phyloP scores from a whole-genome alignment of 2,329 filamentous ascomycete genomes.

The Macroventuria anomochaeta region DNA sequence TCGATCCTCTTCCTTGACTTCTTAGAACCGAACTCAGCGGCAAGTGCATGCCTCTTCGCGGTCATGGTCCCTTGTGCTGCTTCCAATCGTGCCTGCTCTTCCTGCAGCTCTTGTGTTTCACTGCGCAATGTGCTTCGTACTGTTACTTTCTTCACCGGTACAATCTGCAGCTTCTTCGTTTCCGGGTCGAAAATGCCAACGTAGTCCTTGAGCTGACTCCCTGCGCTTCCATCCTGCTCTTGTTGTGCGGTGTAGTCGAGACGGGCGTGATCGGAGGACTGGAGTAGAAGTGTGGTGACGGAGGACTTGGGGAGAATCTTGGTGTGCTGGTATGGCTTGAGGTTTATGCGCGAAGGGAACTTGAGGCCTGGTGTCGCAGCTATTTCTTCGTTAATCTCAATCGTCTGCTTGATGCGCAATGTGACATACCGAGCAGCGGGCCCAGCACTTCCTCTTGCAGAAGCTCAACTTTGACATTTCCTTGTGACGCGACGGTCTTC shows the following conservation, averaged over 20 bases:
- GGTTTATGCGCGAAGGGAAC: constrained; percentile 50
- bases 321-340: constrained; percentile 57
- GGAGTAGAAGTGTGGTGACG: constrained; percentile 60
- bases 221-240: constrained; percentile 54
- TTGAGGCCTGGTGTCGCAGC: constrained; percentile 54
- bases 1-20: constrained; percentile 81
- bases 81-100: constrained; percentile 38
- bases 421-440: constrained; percentile 56
- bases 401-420: neutral
- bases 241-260: constrained; percentile 65
- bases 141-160: constrained; percentile 60
- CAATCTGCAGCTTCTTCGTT: constrained; percentile 60
- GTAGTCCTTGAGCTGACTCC: constrained; percentile 65
- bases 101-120: constrained; percentile 51
- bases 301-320: constrained; percentile 39
- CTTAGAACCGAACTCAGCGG: constrained; percentile 82
- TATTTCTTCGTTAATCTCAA: constrained; percentile 18
- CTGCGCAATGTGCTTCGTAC: constrained; percentile 59
- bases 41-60: constrained; percentile 71
- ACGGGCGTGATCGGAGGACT: constrained; percentile 65
- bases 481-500: constrained; percentile 52
- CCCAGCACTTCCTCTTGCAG: constrained; percentile 55
- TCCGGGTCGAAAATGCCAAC: constrained; percentile 65
- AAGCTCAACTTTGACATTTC: constrained; percentile 53
- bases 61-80: constrained; percentile 52